Evolutionary conservation across 139 green algal species (phyloP).

Genomic region (Chlorella ohadii): DNA sequence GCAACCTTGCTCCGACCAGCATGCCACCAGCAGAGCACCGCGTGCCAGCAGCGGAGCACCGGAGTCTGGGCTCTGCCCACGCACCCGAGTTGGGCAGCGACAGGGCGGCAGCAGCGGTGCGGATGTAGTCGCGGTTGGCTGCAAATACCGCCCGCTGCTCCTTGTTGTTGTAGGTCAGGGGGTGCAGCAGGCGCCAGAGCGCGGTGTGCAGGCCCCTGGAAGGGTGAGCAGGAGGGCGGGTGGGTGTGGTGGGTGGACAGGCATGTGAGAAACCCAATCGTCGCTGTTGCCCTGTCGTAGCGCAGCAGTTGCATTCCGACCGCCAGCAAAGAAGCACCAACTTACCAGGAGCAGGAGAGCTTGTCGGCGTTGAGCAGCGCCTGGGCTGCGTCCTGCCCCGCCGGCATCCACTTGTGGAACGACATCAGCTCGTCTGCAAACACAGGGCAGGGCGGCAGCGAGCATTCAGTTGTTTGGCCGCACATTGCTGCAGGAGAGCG

Average conservation of each 20-base stretch:
- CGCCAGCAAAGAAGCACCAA: too few species aligned
- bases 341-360: neutral
- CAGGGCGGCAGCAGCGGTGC: constrained; percentile 11
- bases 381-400: constrained; percentile 19
- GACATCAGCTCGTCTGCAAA: constrained; percentile 32
- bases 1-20: too few species aligned
- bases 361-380: constrained; percentile 36
- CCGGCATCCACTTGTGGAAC: constrained; percentile 37
- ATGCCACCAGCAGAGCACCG: too few species aligned
- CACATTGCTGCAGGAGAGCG: too few species aligned
- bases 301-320: too few species aligned
- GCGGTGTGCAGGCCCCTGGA: constrained; percentile 33
- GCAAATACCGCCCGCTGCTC: constrained; percentile 35
- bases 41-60: too few species aligned
- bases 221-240: neutral
- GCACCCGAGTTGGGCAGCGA: constrained; percentile 29
- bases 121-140: neutral
- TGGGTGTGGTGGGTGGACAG: neutral
- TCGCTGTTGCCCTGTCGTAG: too few species aligned
- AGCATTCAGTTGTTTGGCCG: neutral
- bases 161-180: constrained; percentile 37
- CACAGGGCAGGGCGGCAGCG: neutral
- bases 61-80: too few species aligned
- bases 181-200: constrained; percentile 32
- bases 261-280: too few species aligned